Conservation (phyloP, 331 rosid genomes). For the Quercus tomentella region DNA sequence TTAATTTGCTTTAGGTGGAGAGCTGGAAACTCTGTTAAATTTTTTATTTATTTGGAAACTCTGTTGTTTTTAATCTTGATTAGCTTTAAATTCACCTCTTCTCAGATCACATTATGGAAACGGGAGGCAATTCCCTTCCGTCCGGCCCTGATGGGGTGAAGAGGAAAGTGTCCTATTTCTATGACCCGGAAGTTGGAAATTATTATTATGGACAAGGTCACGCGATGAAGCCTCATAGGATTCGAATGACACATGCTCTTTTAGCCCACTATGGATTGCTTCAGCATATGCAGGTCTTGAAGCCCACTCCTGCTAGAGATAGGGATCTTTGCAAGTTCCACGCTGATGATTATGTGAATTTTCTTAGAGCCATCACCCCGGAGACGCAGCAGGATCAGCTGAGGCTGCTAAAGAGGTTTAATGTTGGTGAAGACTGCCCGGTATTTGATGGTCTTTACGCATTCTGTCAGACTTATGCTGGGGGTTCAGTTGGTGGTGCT, state of each 20-base stretch:
- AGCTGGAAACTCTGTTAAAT: not conserved
- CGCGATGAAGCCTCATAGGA: slow-evolving; percentile 86
- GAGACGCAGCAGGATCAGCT: slow-evolving; percentile 84
- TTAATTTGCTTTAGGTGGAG: not conserved
- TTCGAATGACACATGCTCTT: slow-evolving; percentile 87
- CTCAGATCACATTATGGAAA: not conserved
- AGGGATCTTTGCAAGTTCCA: slow-evolving; percentile 83
- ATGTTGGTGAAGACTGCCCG: slow-evolving; percentile 87
- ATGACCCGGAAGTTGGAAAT: slow-evolving; percentile 91
- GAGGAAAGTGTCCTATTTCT: slow-evolving; percentile 81
- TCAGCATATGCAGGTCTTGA: slow-evolving; percentile 82
- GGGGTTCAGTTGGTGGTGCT: slow-evolving; percentile 86
- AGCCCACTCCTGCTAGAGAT: slow-evolving; percentile 75
- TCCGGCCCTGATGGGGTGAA: slow-evolving; percentile 80
- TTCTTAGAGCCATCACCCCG: slow-evolving; percentile 72
- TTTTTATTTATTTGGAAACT: not conserved
- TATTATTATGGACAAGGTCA: slow-evolving; percentile 92
- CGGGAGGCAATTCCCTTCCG: slow-evolving; percentile 76
- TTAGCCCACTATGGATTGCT: slow-evolving; percentile 84
- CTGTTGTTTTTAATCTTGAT: not conserved
- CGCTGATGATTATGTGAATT: slow-evolving; percentile 77
- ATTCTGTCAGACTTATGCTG: slow-evolving; percentile 85
- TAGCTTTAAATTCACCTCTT: not conserved
- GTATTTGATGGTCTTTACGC: slow-evolving; percentile 79
- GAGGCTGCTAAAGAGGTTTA: slow-evolving; percentile 71